Percentiles rank a stretch among this genome's conserved stretches.
phyloP scores from a whole-genome alignment of 345 rosid species.

The Hibiscus syriacus region DNA sequence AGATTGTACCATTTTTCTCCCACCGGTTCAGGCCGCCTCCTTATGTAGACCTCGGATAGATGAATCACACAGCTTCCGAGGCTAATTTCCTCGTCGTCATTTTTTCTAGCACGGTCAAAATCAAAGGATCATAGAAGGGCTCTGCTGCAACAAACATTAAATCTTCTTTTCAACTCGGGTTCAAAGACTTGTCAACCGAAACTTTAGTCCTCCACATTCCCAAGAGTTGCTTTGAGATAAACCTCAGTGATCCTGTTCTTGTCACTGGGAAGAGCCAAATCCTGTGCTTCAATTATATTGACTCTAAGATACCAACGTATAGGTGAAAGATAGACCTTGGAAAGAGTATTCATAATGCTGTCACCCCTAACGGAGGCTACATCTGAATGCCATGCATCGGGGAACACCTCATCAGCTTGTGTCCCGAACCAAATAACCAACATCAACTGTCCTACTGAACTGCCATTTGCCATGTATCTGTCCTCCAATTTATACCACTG shows the following conservation, averaged over 20 bases:
- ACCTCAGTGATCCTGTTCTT: conserved; percentile 53
- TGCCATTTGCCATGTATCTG: no score
- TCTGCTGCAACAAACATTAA: conserved; percentile 78
- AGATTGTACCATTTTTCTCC: neutral
- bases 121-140: conserved; percentile 74
- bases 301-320: conserved; percentile 75
- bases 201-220: conserved; percentile 51
- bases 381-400: conserved; percentile 67
- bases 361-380: conserved; percentile 59
- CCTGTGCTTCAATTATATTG: conserved; percentile 78
- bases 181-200: conserved; percentile 33
- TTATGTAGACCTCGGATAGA: neutral
- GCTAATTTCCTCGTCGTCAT: neutral
- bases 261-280: conserved; percentile 41
- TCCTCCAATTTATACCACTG: neutral
- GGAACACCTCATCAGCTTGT: conserved; percentile 23
- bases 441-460: conserved; percentile 33
- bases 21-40: neutral
- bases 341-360: conserved; percentile 50
- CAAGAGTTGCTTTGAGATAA: conserved; percentile 58
- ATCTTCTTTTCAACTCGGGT: conserved; percentile 73
- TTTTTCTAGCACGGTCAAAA: conserved; percentile 37
- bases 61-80: neutral
- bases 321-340: conserved; percentile 78
- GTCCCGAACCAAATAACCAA: conserved; percentile 47